A percentile compares a stretch with the other conserved stretches of the same genome.
Evolutionary conservation across 2,329 filamentous ascomycete species (phyloP).

Genomic region (Stagonosporopsis tanaceti): DNA sequence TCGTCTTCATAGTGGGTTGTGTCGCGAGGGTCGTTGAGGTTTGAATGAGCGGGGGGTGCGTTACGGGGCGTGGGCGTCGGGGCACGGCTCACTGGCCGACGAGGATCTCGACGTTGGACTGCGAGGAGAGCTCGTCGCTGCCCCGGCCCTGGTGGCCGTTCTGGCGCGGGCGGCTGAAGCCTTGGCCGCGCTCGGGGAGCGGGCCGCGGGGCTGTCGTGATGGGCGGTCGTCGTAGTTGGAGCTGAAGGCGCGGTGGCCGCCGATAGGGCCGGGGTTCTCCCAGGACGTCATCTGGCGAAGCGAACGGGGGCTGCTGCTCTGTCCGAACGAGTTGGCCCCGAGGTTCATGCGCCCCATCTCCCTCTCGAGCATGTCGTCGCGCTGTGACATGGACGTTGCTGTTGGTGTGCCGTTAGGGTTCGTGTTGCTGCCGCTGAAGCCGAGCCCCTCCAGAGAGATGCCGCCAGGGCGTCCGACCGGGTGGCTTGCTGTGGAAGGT

Average conservation of each 20-base stretch:
- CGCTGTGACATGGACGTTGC: slow-evolving; percentile 60
- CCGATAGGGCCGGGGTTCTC: slow-evolving; percentile 68
- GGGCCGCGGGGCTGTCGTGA: slow-evolving; percentile 70
- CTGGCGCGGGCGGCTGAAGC: slow-evolving; percentile 63
- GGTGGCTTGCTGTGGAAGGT: slow-evolving; percentile 87
- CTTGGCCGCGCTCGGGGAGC: slow-evolving; percentile 66
- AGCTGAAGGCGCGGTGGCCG: slow-evolving; percentile 69
- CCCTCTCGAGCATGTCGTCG: slow-evolving; percentile 70
- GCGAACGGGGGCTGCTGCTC: slow-evolving; percentile 63
- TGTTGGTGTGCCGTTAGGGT: slow-evolving; percentile 71
- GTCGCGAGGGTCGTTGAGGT: slow-evolving; percentile 28
- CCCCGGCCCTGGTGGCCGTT: slow-evolving; percentile 69
- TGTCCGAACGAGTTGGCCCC: slow-evolving; percentile 55
- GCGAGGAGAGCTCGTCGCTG: slow-evolving; percentile 69
- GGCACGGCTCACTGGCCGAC: slow-evolving; percentile 61
- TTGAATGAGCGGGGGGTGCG: slow-evolving; percentile 34
- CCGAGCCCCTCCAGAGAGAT: slow-evolving; percentile 53
- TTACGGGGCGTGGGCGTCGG: slow-evolving; percentile 14
- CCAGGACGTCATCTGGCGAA: slow-evolving; percentile 69
- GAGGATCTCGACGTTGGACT: slow-evolving; percentile 68
- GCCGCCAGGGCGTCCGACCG: slow-evolving; percentile 69
- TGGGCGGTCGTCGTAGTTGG: slow-evolving; percentile 66
- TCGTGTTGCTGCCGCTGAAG: slow-evolving; percentile 67
- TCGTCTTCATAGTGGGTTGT: slow-evolving; percentile 43
- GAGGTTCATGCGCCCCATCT: slow-evolving; percentile 67